phyloP scores from a whole-genome alignment of 2,329 filamentous ascomycete genomes.

The Arthrobotrys sinensis region DNA sequence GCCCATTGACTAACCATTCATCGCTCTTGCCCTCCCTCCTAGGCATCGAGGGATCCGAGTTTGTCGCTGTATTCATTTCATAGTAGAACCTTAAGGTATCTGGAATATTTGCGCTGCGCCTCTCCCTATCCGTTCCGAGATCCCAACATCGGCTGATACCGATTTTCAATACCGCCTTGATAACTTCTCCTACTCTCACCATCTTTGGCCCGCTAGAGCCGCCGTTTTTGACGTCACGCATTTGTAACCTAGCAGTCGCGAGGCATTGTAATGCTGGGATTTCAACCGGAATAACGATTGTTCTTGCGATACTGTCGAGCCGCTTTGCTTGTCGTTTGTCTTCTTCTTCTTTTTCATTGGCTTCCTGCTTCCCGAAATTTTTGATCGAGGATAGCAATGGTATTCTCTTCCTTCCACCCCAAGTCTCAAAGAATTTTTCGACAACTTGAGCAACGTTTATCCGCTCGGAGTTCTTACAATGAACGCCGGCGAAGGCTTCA shows the following conservation, averaged over 20 bases:
- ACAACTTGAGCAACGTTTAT: constrained; percentile 68
- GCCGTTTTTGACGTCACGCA: constrained; percentile 68
- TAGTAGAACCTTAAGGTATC: constrained; percentile 82
- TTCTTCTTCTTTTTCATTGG: constrained; percentile 62
- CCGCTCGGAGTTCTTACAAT: constrained; percentile 67
- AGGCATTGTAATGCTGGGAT: constrained; percentile 86
- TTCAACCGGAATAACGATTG: constrained; percentile 90
- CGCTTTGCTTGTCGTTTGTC: constrained; percentile 25
- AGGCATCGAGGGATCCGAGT: constrained; percentile 76
- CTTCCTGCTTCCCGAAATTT: constrained; percentile 64
- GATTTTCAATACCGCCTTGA: constrained; percentile 70
- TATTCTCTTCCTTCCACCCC: constrained; percentile 63
- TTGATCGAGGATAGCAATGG: constrained; percentile 62
- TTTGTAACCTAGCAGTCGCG: constrained; percentile 80
- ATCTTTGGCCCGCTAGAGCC: constrained; percentile 65
- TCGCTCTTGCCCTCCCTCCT: constrained; percentile 39
- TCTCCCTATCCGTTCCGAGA: constrained; percentile 64
- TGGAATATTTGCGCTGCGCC: constrained; percentile 63
- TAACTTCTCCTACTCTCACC: constrained; percentile 70
- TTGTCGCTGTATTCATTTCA: constrained; percentile 79
- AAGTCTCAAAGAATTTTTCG: constrained; percentile 64
- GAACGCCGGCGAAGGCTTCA: constrained; percentile 71
- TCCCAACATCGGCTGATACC: constrained; percentile 73
- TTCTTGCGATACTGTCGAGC: constrained; percentile 70
- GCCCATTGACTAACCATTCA: constrained; percentile 56